Percentiles rank a stretch among this genome's conserved stretches.
phyloP scores from a whole-genome alignment of 805 yeast species.

The Wickerhamomyces alni region DNA sequence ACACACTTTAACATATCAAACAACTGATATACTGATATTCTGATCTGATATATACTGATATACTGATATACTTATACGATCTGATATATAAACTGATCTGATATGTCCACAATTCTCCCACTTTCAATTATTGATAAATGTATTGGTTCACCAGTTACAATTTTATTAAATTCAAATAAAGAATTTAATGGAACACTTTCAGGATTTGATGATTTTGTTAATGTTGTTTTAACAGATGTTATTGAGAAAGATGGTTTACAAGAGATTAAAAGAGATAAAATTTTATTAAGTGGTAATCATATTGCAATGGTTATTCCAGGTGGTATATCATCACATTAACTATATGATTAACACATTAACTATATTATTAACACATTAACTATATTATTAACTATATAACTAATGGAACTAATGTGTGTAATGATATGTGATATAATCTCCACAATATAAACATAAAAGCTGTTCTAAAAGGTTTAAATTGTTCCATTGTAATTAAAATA shows the following conservation, averaged over 20 bases:
- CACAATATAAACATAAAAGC: conserved; percentile 68
- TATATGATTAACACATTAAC: too few relatives aligned
- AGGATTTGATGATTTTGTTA: conserved; percentile 95
- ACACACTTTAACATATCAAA: background rate
- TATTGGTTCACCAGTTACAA: conserved; percentile 74
- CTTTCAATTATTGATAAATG: conserved; percentile 84
- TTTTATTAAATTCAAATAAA: conserved; percentile 51
- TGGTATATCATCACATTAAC: conserved; percentile 21
- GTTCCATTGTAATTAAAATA: conserved; percentile 16
- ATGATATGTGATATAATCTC: too few relatives aligned
- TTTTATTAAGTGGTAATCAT: conserved; percentile 67
- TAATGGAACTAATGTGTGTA: too few relatives aligned
- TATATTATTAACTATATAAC: too few relatives aligned
- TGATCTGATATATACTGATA: too few relatives aligned
- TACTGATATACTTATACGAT: background rate
- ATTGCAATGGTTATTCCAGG: conserved; percentile 65
- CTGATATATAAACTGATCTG: background rate
- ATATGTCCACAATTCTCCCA: conserved; percentile 37
- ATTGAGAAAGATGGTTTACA: conserved; percentile 49
- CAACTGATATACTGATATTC: background rate
- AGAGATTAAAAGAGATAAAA: conserved; percentile 44
- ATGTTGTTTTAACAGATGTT: conserved; percentile 81
- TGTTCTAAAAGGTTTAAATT: conserved; percentile 61
- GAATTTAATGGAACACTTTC: conserved; percentile 86
- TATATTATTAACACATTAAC: too few relatives aligned